These are phyloP conservation scores for Eucalyptus sp. DNA, from an alignment of 345 rosid species.

Conservation along the genomic window DNA sequence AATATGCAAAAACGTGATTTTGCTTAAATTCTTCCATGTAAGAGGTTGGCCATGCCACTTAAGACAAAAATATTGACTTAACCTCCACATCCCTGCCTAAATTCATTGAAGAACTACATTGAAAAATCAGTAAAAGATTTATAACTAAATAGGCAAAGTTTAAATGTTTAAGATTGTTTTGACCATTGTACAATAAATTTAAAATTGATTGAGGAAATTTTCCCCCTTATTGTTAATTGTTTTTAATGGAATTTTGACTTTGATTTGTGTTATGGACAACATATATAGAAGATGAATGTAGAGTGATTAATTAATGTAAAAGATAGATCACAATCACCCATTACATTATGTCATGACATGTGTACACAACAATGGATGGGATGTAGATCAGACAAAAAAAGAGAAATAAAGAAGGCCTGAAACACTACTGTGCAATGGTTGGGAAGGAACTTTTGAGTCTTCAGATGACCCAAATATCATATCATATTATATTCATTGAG, in stretches of 20 bases:
- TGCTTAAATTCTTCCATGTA: background rate
- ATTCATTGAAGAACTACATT: background rate
- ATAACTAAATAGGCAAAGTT: background rate
- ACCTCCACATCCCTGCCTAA: background rate
- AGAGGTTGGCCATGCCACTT: background rate
- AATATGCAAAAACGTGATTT: background rate
- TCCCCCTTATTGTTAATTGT: background rate
- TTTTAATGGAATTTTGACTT: background rate
- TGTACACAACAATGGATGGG: background rate
- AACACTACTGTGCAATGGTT: background rate
- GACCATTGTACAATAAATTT: background rate
- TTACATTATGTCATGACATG: background rate
- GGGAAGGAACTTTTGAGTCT: background rate
- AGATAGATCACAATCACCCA: background rate
- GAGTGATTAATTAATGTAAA: background rate
- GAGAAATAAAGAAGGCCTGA: background rate
- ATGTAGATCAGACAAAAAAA: background rate
- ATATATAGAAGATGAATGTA: background rate
- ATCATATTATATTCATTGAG: background rate
- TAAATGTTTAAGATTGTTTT: accelerated
- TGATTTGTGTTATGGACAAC: background rate
- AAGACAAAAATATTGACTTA: accelerated
- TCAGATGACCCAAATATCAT: background rate
- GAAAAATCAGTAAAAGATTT: background rate
- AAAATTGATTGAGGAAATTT: accelerated